phyloP scores from a whole-genome alignment of 2,329 filamentous ascomycete species.

The Grosmannia penicillata region DNA sequence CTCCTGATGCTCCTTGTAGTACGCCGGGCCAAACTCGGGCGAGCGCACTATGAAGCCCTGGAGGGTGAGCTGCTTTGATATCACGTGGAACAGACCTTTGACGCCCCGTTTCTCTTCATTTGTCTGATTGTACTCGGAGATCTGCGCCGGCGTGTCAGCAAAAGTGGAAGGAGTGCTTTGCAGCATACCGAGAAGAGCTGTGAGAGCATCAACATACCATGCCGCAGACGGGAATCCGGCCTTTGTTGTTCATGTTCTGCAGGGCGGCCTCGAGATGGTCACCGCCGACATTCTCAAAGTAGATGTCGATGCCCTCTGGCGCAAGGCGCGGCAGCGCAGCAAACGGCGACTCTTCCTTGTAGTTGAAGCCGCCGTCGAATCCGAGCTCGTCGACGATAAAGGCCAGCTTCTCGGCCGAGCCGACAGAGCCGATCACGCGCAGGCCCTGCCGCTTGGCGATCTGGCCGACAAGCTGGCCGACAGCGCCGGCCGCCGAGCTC shows the following conservation, averaged over 20 bases:
- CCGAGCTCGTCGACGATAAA: slow-evolving; percentile 40
- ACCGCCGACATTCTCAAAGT: slow-evolving; percentile 39
- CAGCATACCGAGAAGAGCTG: too few species aligned
- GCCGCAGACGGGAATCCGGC: slow-evolving; percentile 49
- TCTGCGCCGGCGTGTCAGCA: slow-evolving; percentile 22
- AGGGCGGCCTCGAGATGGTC: slow-evolving; percentile 34
- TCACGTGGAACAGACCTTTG: slow-evolving; percentile 47
- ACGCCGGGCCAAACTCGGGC: slow-evolving; percentile 49
- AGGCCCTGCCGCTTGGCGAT: slow-evolving; percentile 70
- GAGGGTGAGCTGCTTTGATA: slow-evolving; percentile 56
- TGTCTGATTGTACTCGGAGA: slow-evolving; percentile 58
- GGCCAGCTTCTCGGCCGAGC: slow-evolving; percentile 64
- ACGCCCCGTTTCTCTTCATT: slow-evolving; percentile 45
- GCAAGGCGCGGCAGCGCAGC: slow-evolving; percentile 57
- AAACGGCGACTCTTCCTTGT: slow-evolving; percentile 63
- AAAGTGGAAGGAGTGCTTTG: too few species aligned
- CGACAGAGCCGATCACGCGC: slow-evolving; percentile 66
- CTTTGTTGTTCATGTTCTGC: slow-evolving; percentile 38
- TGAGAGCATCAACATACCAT: slow-evolving; percentile 28
- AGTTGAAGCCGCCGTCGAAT: slow-evolving; percentile 60
- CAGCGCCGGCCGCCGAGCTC: slow-evolving; percentile 64
- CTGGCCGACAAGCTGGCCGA: slow-evolving; percentile 73
- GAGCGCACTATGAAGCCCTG: slow-evolving; percentile 64
- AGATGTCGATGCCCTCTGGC: slow-evolving; percentile 61
- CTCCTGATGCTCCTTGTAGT: slow-evolving; percentile 57